A percentile compares a stretch with the other conserved stretches of the same genome.
These are phyloP conservation scores for Leptographium lundbergii DNA, from an alignment of 2,329 filamentous ascomycete genomes.

Conservation along the genomic window DNA sequence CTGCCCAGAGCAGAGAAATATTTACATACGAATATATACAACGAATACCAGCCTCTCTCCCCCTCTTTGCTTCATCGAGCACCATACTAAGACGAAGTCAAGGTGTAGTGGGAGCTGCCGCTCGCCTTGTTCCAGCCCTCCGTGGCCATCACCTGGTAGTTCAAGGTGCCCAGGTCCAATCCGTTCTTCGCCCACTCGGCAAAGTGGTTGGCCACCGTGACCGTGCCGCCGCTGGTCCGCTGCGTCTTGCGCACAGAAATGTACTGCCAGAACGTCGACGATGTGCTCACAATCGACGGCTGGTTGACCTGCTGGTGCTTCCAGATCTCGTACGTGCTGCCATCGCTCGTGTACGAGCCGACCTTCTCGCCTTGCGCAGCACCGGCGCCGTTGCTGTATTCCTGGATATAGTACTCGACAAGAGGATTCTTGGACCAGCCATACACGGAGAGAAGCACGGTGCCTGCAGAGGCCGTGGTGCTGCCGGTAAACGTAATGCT, in stretches of 20 bases:
- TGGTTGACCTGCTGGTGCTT: conserved; percentile 22
- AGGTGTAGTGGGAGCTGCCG: conserved; percentile 18
- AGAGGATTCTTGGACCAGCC: conserved; percentile 12
- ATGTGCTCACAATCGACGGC: conserved; percentile 30
- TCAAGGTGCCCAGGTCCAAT: conserved; percentile 27
- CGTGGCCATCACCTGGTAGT: conserved; percentile 37
- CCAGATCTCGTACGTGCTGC: conserved; percentile 24
- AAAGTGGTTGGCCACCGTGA: conserved; percentile 34
- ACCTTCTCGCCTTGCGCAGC: conserved; percentile 11
- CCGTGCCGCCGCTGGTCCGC: conserved; percentile 33
- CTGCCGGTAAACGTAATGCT: conserved; percentile 18
- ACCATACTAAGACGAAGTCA: conserved; percentile 2
- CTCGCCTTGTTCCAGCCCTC: conserved; percentile 28
- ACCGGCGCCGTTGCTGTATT: conserved; percentile 11
- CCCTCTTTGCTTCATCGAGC: neutral
- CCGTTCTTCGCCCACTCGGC: conserved; percentile 32
- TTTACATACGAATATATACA: no score
- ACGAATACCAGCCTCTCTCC: neutral
- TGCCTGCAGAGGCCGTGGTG: conserved; percentile 14
- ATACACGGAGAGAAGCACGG: conserved; percentile 15
- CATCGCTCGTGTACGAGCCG: conserved; percentile 20
- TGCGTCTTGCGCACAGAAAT: conserved; percentile 36
- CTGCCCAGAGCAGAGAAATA: no score
- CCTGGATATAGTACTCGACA: conserved; percentile 13
- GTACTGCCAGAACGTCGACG: conserved; percentile 34